These are phyloP conservation scores for Candida alai DNA, from an alignment of 805 yeast genomes.

Conservation along the genomic window DNA sequence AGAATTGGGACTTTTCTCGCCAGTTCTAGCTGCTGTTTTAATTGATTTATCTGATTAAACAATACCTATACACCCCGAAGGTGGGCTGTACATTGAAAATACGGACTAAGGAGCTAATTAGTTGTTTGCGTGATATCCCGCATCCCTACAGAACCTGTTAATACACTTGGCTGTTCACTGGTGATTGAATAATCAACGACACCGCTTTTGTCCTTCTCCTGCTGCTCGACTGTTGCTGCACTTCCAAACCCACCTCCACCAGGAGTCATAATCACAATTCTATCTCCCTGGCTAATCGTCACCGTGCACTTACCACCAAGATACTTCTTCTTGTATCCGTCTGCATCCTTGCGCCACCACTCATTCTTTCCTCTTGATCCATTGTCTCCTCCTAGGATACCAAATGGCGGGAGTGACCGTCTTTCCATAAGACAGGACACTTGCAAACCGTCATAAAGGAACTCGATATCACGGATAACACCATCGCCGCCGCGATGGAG, in stretches of 20 bases:
- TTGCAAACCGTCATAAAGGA: constrained; percentile 42
- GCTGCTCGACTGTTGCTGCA: constrained; percentile 3
- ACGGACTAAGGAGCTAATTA: too few relatives aligned
- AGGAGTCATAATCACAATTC: constrained; percentile 37
- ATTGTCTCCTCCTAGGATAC: constrained; percentile 75
- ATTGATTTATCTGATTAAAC: too few relatives aligned
- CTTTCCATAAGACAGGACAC: constrained; percentile 86
- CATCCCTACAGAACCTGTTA: constrained; percentile 37
- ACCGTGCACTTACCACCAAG: constrained; percentile 34
- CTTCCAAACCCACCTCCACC: constrained; percentile 45
- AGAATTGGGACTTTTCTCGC: too few relatives aligned
- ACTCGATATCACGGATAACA: constrained; percentile 79
- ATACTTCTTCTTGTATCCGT: constrained; percentile 20
- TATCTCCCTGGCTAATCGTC: constrained; percentile 35
- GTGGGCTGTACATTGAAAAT: too few relatives aligned
- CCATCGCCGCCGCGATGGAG: constrained; percentile 78
- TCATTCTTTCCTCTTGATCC: constrained; percentile 62
- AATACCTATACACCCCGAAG: too few relatives aligned
- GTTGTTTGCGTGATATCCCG: constrained; percentile 32
- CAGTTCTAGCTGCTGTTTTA: too few relatives aligned
- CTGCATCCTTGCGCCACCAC: constrained; percentile 24
- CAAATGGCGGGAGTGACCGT: constrained; percentile 81
- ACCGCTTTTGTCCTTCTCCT: constrained; percentile 6
- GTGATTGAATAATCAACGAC: constrained; percentile 20
- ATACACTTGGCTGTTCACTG: constrained; percentile 20